These are phyloP conservation scores for Mycena leptocephala DNA, from an alignment of 768 basidiomycete species.

Conservation along the genomic window DNA sequence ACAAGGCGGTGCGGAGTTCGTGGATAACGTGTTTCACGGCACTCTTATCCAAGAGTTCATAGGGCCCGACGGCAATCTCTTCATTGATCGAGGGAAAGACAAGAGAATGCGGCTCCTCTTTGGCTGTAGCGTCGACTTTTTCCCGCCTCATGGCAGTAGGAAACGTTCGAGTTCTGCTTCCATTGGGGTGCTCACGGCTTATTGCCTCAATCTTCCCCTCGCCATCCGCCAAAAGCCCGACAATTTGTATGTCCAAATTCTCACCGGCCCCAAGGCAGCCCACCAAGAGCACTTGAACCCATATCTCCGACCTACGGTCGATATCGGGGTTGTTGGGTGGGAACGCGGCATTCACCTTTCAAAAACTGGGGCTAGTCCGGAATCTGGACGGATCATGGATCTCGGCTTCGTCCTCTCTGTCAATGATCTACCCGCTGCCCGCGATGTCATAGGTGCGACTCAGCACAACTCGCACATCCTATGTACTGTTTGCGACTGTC, in stretches of 20 bases:
- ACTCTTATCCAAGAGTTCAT: not conserved
- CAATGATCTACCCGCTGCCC: conserved; percentile 46
- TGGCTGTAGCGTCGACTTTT: conserved; percentile 43
- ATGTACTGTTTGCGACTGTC: no score
- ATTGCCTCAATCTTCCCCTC: conserved; percentile 44
- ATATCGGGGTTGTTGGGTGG: no score
- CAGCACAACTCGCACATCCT: conserved; percentile 33
- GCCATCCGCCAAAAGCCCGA: conserved; percentile 43
- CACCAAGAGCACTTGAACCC: conserved; percentile 39
- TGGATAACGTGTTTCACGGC: conserved; percentile 5
- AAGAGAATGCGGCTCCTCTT: conserved; percentile 36
- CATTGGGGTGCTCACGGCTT: conserved; percentile 43
- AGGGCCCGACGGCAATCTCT: conserved; percentile 20
- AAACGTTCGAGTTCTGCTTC: conserved; percentile 33
- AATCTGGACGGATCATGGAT: no score
- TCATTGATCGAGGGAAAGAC: conserved; percentile 29
- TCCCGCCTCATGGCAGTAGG: conserved; percentile 41
- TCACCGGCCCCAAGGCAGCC: conserved; percentile 43
- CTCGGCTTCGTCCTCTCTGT: no score
- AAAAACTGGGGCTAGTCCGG: no score
- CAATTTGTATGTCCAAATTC: conserved; percentile 44
- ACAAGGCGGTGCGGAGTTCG: no score
- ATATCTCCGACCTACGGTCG: no score
- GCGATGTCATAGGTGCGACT: conserved; percentile 43
- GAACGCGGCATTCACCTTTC: no score